Evolutionary conservation across 768 basidiomycete genomes (phyloP).

Genomic region (Porpolomopsis calyptriformis): DNA sequence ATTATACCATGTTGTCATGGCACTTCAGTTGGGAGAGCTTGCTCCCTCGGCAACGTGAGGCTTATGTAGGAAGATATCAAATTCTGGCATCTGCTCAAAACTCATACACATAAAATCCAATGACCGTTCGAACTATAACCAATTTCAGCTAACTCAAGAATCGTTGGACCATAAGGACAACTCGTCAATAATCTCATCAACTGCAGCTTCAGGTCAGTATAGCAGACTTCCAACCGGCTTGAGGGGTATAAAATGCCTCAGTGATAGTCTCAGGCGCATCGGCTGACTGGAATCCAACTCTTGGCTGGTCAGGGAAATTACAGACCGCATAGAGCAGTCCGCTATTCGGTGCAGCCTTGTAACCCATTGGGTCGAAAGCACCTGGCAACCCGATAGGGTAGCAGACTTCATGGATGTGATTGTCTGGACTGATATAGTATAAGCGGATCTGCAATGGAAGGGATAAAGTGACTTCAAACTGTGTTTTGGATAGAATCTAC

Average conservation of each 20-base stretch:
- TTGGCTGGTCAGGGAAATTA: conserved; percentile 1
- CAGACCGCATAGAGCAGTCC: background rate
- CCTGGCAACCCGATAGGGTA: background rate
- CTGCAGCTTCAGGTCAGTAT: background rate
- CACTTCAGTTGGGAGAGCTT: too few relatives aligned
- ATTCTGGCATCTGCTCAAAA: too few relatives aligned
- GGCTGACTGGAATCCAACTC: background rate
- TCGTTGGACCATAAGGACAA: too few relatives aligned
- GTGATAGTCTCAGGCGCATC: background rate
- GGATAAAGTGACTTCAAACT: background rate
- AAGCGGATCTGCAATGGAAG: background rate
- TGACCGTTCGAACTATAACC: too few relatives aligned
- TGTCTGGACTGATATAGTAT: background rate
- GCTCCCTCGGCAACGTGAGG: too few relatives aligned
- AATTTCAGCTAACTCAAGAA: too few relatives aligned
- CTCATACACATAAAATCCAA: too few relatives aligned
- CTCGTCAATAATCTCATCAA: conserved; percentile 10
- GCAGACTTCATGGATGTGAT: conserved; percentile 1
- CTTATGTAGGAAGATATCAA: too few relatives aligned
- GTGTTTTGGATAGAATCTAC: background rate
- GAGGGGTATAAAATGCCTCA: conserved; percentile 1
- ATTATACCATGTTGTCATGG: too few relatives aligned
- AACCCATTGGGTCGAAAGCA: background rate
- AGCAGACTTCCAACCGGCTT: background rate
- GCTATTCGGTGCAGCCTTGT: conserved; percentile 1